phyloP scores from a whole-genome alignment of 148 eudicot species.

The Vaccinium darrowii region DNA sequence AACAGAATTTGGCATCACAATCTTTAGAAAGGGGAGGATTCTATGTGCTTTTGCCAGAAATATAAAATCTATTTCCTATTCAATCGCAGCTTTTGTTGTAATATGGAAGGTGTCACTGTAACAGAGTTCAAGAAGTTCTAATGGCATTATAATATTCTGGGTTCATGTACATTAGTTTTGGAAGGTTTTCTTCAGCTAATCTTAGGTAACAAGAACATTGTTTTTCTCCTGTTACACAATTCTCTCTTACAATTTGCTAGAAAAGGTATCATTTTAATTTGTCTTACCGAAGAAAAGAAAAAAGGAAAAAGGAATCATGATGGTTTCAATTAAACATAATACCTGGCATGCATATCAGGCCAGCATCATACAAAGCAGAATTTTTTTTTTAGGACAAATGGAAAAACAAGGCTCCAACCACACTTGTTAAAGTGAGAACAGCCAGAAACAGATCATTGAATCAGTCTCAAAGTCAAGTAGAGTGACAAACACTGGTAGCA shows the following conservation, averaged over 20 bases:
- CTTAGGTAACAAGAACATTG: neutral
- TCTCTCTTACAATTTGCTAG: neutral
- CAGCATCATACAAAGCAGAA: neutral
- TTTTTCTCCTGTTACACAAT: neutral
- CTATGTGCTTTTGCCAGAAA: neutral
- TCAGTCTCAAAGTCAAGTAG: neutral
- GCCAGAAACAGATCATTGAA: neutral
- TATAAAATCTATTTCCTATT: no score
- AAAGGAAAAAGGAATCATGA: neutral
- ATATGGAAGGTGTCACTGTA: neutral
- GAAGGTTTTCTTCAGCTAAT: neutral
- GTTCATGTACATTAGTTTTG: neutral
- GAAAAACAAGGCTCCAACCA: conserved; percentile 1
- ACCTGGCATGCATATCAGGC: neutral
- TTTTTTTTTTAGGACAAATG: neutral
- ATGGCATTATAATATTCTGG: neutral
- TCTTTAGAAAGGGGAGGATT: neutral
- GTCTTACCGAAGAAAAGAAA: neutral
- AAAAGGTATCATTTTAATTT: neutral
- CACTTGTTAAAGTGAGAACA: neutral
- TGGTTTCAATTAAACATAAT: neutral
- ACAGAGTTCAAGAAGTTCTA: neutral
- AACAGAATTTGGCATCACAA: conserved; percentile 9
- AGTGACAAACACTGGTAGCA: neutral
- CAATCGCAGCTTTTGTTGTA: neutral